Base-by-base conservation (phyloP, 2,329 filamentous ascomycete species). In the Claviceps spartinae region DNA sequence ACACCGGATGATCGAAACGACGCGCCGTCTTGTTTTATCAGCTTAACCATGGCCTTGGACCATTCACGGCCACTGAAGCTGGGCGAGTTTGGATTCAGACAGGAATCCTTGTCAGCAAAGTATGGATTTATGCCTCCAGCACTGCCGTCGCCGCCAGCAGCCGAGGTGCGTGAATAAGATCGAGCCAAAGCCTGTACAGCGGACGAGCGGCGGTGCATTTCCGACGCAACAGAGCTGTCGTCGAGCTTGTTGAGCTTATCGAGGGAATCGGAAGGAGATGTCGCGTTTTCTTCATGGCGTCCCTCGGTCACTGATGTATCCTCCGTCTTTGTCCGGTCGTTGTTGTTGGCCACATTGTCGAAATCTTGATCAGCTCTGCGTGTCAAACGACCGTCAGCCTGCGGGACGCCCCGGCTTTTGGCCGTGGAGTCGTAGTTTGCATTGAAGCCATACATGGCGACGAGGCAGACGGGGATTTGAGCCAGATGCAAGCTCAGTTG, bases 1-100 rank as follows among this genome's bases (percentile, higher is more conserved):
- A 88, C 72, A 47, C 84, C 83, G 0, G 79, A 75, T 14, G 77
- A 78, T 59, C 82, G 76, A 63, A 80, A 80, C 14, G 67, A 63
- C 56, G 72, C 70, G 50, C 78, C 81, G 53, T 77, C 74, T 55
- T 67, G 71, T 36, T 72, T 70, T 46, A 73, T 69, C 54, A 78
- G 66, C 54, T 72, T 71, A 36, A 81, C 75, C 9, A 84, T 63
- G 37, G 78, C 70, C 67, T 77, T 81, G 54, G 78, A 77, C 82
- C 82, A 85, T 44, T 72, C 70, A 47, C 72, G 72, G 34, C 68
- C 71, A 52, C 69, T 75, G 63, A 82, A 82, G 53, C 76, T 72
- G 24, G 67, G 63, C 4, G 74, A 79, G 49, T 62, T 63, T 3
- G 78, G 78, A 60, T 81, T 77, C 34, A 80, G 62, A 1, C 71